Evolutionary conservation across 495 filamentous ascomycete genomes (phyloP).

Genomic region (Aspergillus nidulans): DNA sequence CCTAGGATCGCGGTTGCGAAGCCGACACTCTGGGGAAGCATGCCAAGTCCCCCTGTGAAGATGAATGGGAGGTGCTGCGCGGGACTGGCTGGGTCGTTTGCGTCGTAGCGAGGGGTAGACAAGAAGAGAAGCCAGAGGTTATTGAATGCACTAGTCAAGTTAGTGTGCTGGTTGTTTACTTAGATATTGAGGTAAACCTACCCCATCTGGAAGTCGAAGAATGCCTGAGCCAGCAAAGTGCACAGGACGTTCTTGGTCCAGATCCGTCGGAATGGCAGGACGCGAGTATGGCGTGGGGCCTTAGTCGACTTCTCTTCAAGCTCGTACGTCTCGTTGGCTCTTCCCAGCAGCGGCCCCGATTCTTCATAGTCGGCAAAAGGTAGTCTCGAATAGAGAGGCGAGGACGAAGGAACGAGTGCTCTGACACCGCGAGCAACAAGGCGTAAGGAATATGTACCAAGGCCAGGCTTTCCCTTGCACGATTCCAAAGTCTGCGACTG

Average conservation of each 20-base stretch:
- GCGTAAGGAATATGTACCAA: constrained; percentile 31
- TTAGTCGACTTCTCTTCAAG: constrained; percentile 36
- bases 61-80: constrained; percentile 54
- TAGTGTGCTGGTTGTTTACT: neutral
- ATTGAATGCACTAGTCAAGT: constrained; percentile 62
- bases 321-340: constrained; percentile 34
- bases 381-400: constrained; percentile 32
- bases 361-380: constrained; percentile 38
- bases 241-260: constrained; percentile 73
- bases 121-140: constrained; percentile 83
- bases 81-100: constrained; percentile 38
- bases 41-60: constrained; percentile 78
- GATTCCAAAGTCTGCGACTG: constrained; percentile 30
- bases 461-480: constrained; percentile 44
- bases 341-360: constrained; percentile 30
- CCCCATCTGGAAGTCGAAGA: constrained; percentile 71
- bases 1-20: constrained; percentile 76
- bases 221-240: constrained; percentile 63
- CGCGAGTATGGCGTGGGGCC: constrained; percentile 23
- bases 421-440: constrained; percentile 27
- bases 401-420: constrained; percentile 30
- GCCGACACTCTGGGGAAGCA: constrained; percentile 70
- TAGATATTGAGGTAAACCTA: constrained; percentile 7
- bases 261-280: constrained; percentile 66
- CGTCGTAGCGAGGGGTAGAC: constrained; percentile 67